Conservation (phyloP, 75 land plant species). For the Picea sitchensis region DNA sequence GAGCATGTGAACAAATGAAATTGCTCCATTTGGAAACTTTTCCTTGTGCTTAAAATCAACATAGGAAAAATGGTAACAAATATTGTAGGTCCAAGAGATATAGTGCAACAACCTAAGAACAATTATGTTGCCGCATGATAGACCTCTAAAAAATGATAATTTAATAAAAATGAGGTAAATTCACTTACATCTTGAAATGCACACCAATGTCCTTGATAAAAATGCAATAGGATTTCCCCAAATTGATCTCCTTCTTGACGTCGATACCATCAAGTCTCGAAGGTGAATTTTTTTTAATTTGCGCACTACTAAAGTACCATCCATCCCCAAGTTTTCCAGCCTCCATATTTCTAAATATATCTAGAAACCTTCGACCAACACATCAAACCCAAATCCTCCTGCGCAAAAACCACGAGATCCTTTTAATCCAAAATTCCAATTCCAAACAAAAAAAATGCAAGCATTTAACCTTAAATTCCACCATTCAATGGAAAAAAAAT, state of each 20-base stretch:
- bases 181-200: conserved; percentile 8
- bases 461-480: neutral
- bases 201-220: conserved; percentile 10
- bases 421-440: neutral
- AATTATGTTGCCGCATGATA: too few species aligned
- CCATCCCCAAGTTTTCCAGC: neutral
- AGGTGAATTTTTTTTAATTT: neutral
- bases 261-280: conserved; percentile 14
- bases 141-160: too few species aligned
- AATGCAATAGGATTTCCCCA: conserved; percentile 12
- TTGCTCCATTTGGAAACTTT: too few species aligned
- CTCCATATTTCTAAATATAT: neutral
- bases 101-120: too few species aligned
- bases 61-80: too few species aligned
- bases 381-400: neutral
- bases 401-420: neutral
- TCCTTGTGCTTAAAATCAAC: too few species aligned
- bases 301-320: conserved; percentile 15
- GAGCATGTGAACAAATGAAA: too few species aligned
- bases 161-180: too few species aligned
- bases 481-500: neutral
- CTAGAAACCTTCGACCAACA: neutral
- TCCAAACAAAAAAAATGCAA: neutral
- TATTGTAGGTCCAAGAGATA: too few species aligned
- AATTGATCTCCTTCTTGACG: neutral